Conservation (phyloP, 2,329 filamentous ascomycete species). For the Colletotrichum acutatum region DNA sequence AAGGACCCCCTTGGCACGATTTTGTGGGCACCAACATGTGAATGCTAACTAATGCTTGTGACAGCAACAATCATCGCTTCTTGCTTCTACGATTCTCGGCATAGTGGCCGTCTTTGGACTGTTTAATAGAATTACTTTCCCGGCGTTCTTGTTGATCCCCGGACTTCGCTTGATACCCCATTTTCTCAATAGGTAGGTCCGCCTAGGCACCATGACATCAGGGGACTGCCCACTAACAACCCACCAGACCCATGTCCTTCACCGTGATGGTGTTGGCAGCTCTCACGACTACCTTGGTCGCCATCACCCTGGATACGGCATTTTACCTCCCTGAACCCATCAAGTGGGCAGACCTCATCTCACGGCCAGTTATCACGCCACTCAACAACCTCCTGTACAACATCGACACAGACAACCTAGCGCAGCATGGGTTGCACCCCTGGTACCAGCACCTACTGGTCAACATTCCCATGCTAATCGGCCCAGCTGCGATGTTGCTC, state of each 20-base stretch:
- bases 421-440: constrained; percentile 80
- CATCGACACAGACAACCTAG: constrained; percentile 74
- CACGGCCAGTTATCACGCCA: constrained; percentile 77
- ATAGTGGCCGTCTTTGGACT: constrained; percentile 85
- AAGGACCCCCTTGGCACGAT: constrained; percentile 45
- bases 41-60: constrained; percentile 25
- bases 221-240: constrained; percentile 12
- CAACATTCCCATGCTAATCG: constrained; percentile 78
- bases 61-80: constrained; percentile 78
- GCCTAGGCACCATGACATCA: not conserved
- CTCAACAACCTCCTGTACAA: constrained; percentile 85
- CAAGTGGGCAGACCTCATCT: constrained; percentile 71
- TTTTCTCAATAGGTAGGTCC: constrained; percentile 79
- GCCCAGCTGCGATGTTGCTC: constrained; percentile 73
- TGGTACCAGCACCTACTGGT: constrained; percentile 81
- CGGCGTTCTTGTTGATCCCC: constrained; percentile 89
- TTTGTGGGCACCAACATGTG: not conserved
- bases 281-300: constrained; percentile 74
- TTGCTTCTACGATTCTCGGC: constrained; percentile 82
- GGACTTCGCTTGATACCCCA: constrained; percentile 85
- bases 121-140: constrained; percentile 98
- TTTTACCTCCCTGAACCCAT: constrained; percentile 79
- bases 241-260: constrained; percentile 67
- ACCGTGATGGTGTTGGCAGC: constrained; percentile 73
- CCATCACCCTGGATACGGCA: constrained; percentile 84